Evolutionary conservation across 352 stramenopile species (phyloP).

Genomic region (Phytophthora tubulina): DNA sequence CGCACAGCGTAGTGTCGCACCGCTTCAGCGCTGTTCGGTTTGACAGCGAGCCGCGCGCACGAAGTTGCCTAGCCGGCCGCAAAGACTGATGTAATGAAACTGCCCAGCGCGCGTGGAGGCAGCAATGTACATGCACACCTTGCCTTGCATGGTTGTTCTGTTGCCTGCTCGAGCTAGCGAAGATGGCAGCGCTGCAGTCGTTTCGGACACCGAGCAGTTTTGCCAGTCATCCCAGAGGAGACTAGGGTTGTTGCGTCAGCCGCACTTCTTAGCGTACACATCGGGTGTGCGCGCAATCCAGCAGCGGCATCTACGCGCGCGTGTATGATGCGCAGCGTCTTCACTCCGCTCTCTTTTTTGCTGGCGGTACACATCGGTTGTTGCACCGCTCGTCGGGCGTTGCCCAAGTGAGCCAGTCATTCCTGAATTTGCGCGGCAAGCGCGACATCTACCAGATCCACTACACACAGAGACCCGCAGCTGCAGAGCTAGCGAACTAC

Average conservation of each 20-base stretch:
- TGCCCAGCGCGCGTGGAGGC: neutral
- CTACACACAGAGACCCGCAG: conserved; percentile 1
- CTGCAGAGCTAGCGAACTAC: neutral
- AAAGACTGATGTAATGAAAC: neutral
- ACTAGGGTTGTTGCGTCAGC: conserved; percentile 28
- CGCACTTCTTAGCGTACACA: conserved; percentile 23
- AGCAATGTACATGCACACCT: neutral
- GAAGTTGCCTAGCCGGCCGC: neutral
- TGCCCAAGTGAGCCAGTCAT: conserved; percentile 25
- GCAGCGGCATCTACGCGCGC: conserved; percentile 13
- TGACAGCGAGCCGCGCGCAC: neutral
- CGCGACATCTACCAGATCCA: conserved; percentile 20
- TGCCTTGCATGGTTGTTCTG: neutral
- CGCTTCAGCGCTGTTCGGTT: neutral
- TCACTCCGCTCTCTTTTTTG: neutral
- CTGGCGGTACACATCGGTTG: neutral
- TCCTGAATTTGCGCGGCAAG: conserved; percentile 36
- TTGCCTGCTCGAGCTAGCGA: neutral
- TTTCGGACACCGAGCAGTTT: conserved; percentile 8
- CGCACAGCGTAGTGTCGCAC: conserved; percentile 24
- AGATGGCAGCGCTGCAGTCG: neutral
- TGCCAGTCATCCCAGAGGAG: conserved; percentile 13
- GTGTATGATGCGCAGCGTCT: conserved; percentile 11
- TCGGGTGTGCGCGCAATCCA: conserved; percentile 32
- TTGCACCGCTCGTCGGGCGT: neutral